Conservation (phyloP, 371 early-diverging fungal genomes). For the Rhizopus stolonifer region DNA sequence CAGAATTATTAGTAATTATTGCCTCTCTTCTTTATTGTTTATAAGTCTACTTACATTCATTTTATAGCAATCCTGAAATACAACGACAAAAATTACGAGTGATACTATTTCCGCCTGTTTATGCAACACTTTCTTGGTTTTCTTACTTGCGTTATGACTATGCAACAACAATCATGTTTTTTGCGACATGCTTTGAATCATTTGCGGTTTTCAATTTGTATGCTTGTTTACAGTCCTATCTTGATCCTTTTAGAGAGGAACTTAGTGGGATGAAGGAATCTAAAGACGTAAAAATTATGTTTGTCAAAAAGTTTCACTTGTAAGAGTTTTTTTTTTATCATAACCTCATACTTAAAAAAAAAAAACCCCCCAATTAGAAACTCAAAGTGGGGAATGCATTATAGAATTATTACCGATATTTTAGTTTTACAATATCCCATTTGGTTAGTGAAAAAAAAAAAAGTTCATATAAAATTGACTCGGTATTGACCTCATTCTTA, state of each 20-base stretch:
- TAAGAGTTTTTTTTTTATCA: constrained; percentile 15
- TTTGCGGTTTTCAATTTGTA: constrained; percentile 51
- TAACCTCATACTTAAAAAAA: not conserved
- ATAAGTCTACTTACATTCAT: not conserved
- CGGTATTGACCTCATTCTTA: no score
- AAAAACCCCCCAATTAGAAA: constrained; percentile 29
- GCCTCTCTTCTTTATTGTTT: not conserved
- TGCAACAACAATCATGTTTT: constrained; percentile 49
- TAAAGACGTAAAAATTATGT: constrained; percentile 34
- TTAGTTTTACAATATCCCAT: no score
- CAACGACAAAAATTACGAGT: constrained; percentile 51
- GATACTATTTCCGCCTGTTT: constrained; percentile 44
- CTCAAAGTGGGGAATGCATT: constrained; percentile 52
- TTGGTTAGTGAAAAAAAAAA: constrained; percentile 24
- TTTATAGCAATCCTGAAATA: constrained; percentile 34
- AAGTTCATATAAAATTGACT: no score
- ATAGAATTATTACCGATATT: constrained; percentile 40
- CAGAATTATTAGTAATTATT: constrained; percentile 38
- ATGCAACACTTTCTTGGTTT: constrained; percentile 44
- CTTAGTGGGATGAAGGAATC: constrained; percentile 30
- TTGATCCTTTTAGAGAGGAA: constrained; percentile 39
- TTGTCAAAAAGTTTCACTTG: constrained; percentile 33
- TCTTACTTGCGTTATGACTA: constrained; percentile 45
- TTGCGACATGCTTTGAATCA: constrained; percentile 46
- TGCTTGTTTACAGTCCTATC: constrained; percentile 40